Evolutionary conservation across 345 rosid species (phyloP).

Genomic region (Citrus glauca): DNA sequence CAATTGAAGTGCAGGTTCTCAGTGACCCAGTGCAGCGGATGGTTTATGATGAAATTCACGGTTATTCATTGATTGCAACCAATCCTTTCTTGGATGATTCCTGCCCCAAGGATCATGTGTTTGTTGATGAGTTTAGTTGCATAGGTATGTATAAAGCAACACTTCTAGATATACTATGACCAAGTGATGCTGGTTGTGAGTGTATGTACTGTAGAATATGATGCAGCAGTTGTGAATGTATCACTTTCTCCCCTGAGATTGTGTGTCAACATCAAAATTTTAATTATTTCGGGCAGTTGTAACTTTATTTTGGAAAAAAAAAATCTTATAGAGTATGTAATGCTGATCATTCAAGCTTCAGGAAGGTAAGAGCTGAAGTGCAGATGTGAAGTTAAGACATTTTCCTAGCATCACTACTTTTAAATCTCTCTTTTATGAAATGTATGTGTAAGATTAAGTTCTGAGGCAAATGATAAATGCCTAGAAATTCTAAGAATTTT

Average conservation of each 20-base stretch:
- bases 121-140: conserved; percentile 96
- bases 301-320: background rate
- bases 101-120: conserved; percentile 57
- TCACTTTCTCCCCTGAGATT: background rate
- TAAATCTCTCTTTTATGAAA: background rate
- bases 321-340: background rate
- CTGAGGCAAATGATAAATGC: background rate
- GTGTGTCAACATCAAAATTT: background rate
- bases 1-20: conserved; percentile 60
- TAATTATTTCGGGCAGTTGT: background rate
- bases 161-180: background rate
- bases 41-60: conserved; percentile 97
- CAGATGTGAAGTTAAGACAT: background rate
- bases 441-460: background rate
- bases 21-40: conserved; percentile 94
- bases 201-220: background rate
- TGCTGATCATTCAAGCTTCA: background rate
- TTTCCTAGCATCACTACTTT: background rate
- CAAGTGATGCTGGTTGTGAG: background rate
- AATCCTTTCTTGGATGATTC: conserved; percentile 91
- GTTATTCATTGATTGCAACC: conserved; percentile 69
- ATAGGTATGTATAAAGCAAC: conserved; percentile 49
- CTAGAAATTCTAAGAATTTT: background rate
- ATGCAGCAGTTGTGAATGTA: background rate
- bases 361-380: background rate